Evolutionary conservation across 1,139 yeast genomes (phyloP), one percentile per base, ranked within the genome.

Genomic region (Protomyces pachydermus): DNA sequence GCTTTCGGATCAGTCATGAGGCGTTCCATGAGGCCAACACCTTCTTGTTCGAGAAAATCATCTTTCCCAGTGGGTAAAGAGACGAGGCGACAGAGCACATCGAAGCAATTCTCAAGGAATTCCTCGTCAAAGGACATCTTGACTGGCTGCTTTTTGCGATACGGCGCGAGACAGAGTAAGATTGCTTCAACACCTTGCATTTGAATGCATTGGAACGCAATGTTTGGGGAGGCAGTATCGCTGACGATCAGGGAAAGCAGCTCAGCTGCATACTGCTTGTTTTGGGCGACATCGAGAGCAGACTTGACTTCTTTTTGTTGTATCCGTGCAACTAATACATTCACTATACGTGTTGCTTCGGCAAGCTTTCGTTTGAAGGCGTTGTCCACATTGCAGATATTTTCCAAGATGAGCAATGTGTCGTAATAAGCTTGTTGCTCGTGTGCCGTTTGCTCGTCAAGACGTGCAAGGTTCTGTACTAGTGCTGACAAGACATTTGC

Each of bases 21-120:
- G 12, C 72, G 67, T 14, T 72, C 61, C 68, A 73, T 68, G n/a
- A 75, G 68, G 50, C 74, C 77, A 12, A 73, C 66, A 4, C 78
- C 78, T 58, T 75, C 78, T 16, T 66, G 67, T 32, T 72, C 71
- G 3, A 72, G 58, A 56, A 75, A 72, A 38, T 61, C 61, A 14
- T 67, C 68, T 56, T 70, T 69, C 39, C 73, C 73, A 18, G 35
- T 37, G 4, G 54, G 51, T 5, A 54, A 67, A 42, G 63, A 65
- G 16, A 69, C 71, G n/a, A 71, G 53, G 1, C 68, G 61, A 25
- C 67, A 62, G 1, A 72, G 66, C 3, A 67, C 45, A 58, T 71
- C 71, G 52, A 73, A 69, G 8, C 71, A 54, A 38, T 73, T 72
- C 20, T 69, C 71, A 25, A 69, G 67, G 46, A 70, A 68, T 37